A percentile compares a stretch with the other conserved stretches of the same genome.
Evolutionary conservation across 2,329 filamentous ascomycete genomes (phyloP).

Genomic region (Paramyrothecium sp.): DNA sequence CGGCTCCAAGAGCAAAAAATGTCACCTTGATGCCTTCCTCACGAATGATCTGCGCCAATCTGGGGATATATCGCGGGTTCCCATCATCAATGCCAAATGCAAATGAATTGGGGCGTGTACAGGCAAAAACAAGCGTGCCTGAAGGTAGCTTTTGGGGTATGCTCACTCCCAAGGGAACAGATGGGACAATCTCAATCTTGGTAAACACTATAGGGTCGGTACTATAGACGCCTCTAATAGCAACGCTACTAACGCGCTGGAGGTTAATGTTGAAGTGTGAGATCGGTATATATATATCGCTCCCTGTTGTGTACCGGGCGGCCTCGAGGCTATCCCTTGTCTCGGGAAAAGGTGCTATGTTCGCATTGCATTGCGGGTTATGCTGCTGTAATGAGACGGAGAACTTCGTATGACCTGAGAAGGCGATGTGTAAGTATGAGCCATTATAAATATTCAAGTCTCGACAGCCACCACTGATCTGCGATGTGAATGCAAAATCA

Average conservation of each 20-base stretch:
- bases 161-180: slow-evolving; percentile 48
- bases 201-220: slow-evolving; percentile 47
- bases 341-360: slow-evolving; percentile 60
- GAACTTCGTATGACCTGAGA: slow-evolving; percentile 61
- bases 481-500: slow-evolving; percentile 61
- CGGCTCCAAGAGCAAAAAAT: slow-evolving; percentile 68
- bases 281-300: slow-evolving; percentile 65
- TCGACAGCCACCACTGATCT: slow-evolving; percentile 40
- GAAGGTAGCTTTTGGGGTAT: slow-evolving; percentile 61
- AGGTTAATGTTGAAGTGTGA: slow-evolving; percentile 64
- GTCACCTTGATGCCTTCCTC: slow-evolving; percentile 64
- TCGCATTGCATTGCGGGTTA: slow-evolving; percentile 57
- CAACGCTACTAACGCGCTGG: slow-evolving; percentile 54
- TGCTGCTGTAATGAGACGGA: slow-evolving; percentile 65
- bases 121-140: slow-evolving; percentile 60
- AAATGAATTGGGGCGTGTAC: slow-evolving; percentile 68
- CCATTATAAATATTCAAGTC: slow-evolving; percentile 54
- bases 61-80: slow-evolving; percentile 39
- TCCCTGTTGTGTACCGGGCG: slow-evolving; percentile 50
- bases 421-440: slow-evolving; percentile 64
- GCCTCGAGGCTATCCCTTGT: slow-evolving; percentile 69
- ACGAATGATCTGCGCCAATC: slow-evolving; percentile 57
- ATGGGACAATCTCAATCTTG: slow-evolving; percentile 59
- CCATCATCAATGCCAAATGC: slow-evolving; percentile 74
- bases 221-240: slow-evolving; percentile 64